phyloP scores from a whole-genome alignment of 2,329 filamentous ascomycete genomes.

The Aureobasidium pullulans region DNA sequence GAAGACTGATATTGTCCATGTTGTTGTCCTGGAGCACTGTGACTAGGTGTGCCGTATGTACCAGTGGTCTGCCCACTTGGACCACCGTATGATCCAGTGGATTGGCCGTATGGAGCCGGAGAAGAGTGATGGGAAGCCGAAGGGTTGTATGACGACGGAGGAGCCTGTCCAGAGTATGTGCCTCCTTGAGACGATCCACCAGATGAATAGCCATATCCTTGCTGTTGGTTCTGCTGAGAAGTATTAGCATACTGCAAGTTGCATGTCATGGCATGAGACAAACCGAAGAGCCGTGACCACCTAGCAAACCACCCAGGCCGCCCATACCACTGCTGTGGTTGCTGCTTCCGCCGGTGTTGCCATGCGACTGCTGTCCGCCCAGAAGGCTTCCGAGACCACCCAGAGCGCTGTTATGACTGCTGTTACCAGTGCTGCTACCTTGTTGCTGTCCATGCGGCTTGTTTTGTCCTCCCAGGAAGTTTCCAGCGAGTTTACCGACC shows the following conservation, averaged over 20 bases:
- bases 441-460: conserved; percentile 15
- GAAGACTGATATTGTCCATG: conserved; percentile 17
- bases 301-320: conserved; percentile 18
- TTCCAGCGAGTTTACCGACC: conserved; percentile 19
- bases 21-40: conserved; percentile 15
- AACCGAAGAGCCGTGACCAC: conserved; percentile 17
- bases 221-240: conserved; percentile 15
- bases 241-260: not conserved
- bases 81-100: conserved; percentile 19
- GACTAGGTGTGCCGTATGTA: conserved; percentile 16
- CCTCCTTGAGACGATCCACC: conserved; percentile 22
- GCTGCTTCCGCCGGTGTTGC: not conserved
- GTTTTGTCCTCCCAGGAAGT: conserved; percentile 18
- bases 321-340: conserved; percentile 17
- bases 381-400: conserved; percentile 19
- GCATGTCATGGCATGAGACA: not conserved
- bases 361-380: conserved; percentile 12
- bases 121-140: conserved; percentile 18
- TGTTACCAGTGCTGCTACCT: not conserved
- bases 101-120: conserved; percentile 18
- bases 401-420: conserved; percentile 16
- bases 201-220: conserved; percentile 30
- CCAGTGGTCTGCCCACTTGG: conserved; percentile 17
- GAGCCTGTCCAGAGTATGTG: conserved; percentile 30
- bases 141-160: conserved; percentile 29